These are phyloP conservation scores for Stylonectria norvegica DNA, from an alignment of 2,329 filamentous ascomycete genomes.

Conservation along the genomic window DNA sequence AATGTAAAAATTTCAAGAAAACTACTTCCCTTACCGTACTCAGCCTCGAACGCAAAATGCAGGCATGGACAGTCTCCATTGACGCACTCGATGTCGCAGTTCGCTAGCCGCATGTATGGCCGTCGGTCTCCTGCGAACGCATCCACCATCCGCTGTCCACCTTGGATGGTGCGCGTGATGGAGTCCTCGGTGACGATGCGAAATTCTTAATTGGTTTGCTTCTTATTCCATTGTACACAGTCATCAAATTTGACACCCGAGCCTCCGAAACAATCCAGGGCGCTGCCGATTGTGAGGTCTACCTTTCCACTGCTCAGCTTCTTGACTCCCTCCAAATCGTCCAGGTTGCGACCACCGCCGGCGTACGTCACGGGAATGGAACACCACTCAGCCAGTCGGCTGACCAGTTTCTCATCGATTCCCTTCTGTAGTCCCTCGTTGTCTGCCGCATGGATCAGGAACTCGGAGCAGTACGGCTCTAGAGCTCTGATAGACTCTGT, in stretches of 20 bases:
- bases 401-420: conserved; percentile 81
- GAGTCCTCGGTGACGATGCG: too few species aligned
- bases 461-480: conserved; percentile 92
- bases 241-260: conserved; percentile 82
- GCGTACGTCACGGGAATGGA: conserved; percentile 93
- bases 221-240: conserved; percentile 81
- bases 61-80: too few species aligned
- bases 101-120: too few species aligned
- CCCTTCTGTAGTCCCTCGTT: conserved; percentile 91
- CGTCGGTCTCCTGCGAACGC: too few species aligned
- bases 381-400: conserved; percentile 77
- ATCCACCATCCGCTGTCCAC: too few species aligned
- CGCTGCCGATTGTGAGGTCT: conserved; percentile 94
- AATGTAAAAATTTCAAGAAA: too few species aligned
- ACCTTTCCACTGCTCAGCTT: conserved; percentile 74
- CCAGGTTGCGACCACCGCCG: conserved; percentile 79
- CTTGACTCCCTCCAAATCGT: conserved; percentile 81
- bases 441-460: conserved; percentile 94
- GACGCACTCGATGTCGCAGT: too few species aligned
- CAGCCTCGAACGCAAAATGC: too few species aligned
- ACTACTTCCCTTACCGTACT: too few species aligned
- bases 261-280: conserved; percentile 92
- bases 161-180: too few species aligned
- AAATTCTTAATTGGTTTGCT: conserved; percentile 32
- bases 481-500: conserved; percentile 75